Base-by-base conservation (phyloP, 2,329 filamentous ascomycete species). In the Grosmannia clavigera region DNA sequence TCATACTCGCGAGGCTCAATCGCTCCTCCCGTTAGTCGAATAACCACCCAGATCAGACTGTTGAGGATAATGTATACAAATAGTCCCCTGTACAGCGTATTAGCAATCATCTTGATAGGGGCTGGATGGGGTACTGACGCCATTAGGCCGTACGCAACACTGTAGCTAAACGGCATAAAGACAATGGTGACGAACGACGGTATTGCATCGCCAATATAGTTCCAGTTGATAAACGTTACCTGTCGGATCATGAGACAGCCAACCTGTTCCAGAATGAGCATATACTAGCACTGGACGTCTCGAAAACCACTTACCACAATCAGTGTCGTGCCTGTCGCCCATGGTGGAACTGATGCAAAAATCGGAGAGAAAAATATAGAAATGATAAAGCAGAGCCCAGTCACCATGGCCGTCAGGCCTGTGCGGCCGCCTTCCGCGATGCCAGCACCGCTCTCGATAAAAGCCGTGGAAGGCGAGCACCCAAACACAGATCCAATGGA, bases 181-280 rank as follows among this genome's bases (percentile, higher is more conserved):
- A 82, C 81, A 65, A 90, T 82, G 5, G 87, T 88, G 38, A 90
- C 77, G 71, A 90, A 90, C 0, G 87, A 88, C 0, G 87, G 87
- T 3, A 90, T 76, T 0, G 87, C 84, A 63, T 91, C 87, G 57
- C 87, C 87, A 58, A 89, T 83, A 65, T 89, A 90, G 25, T 77
- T 75, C 87, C 87, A 90, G 72, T 90, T 90, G 73, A 90, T 84
- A 58, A 85, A 81, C 25, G 81, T 84, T 58, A 88, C 85, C 67
- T 88, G 85, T 10, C 85, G 83, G 64, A 88, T 86, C 87, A 91
- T 91, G 72, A 90, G 79, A 65, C 85, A 88, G 4, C 87, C 87
- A 31, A 90, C 85, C 80, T 83, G 56, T 29, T 53, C 46, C 43
- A 29, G 29, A 7, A 56, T 43, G 12, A 57, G 33, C 27, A 12